Base-by-base conservation (phyloP, 1,139 yeast species). In the Saccharomyces hybrid region DNA sequence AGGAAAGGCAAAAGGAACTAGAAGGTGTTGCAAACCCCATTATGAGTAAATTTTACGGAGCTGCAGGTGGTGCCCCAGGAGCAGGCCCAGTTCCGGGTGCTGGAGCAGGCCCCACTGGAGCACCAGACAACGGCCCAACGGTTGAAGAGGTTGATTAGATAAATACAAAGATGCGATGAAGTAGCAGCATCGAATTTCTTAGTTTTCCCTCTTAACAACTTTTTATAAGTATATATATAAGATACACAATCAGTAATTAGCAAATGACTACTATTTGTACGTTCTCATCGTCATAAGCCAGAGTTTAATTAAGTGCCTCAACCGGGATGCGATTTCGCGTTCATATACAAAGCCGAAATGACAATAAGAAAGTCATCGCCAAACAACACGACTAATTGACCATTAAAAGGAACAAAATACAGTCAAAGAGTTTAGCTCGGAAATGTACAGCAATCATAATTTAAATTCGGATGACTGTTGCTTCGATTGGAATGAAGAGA, bases 141-240 rank as follows among this genome's bases (percentile, higher is more conserved):
- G 88, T 83, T 54, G 88, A 83, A 72, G 88, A 83, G 73, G 88
- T 83, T 65, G 88, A 83, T 70, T 83, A 75, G 70, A 52, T 46
- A 8, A 19, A 6, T 34, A 7, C 9, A 34, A n/a, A 16, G 11
- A 38, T 8, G 13, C 23, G 25, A 16, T 38, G 13, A 8, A 16
- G 5, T 14, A 9, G 3, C 13, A 38, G n/a, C 44, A 9, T 19
- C n/a, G 41, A 13, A 49, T 32, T 32, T 32, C 5, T 16, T 38
- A 8, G 26, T 19, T 19, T 16, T 38, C 8, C 25, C 7, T 16
- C 13, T 19, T 9, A 38, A 2, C 9, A 11, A 19, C 6, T 16
- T 38, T 38, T 19, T 9, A 38, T 9, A 38, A 5, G 13, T 38
- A 11, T 19, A 16, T 38, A 38, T 16, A 38, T 19, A 38, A 11